phyloP scores from a whole-genome alignment of 805 yeast species.

The Spathaspora sp. region DNA sequence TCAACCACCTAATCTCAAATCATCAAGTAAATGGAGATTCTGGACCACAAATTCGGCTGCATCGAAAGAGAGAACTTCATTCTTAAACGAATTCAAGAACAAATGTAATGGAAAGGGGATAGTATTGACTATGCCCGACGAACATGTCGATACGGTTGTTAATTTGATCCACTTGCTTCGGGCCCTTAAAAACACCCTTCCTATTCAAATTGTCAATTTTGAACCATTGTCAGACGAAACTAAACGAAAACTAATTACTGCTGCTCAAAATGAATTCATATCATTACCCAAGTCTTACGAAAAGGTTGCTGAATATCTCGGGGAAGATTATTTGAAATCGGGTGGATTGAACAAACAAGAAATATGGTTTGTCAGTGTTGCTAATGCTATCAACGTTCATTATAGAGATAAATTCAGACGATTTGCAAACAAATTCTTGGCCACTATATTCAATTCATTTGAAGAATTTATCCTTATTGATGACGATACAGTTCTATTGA shows the following conservation, averaged over 20 bases:
- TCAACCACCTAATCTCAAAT: constrained; percentile 14
- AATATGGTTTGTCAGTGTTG: constrained; percentile 34
- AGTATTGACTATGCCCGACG: constrained; percentile 28
- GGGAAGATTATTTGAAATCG: constrained; percentile 11
- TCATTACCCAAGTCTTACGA: constrained; percentile 22
- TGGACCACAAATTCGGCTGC: background rate
- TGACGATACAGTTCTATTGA: constrained; percentile 45
- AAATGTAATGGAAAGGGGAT: constrained; percentile 28
- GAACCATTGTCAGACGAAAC: constrained; percentile 23
- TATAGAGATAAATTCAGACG: constrained; percentile 18
- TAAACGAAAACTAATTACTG: constrained; percentile 19
- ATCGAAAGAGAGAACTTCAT: background rate
- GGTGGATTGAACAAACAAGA: constrained; percentile 30
- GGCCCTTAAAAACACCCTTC: constrained; percentile 30
- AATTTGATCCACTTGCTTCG: constrained; percentile 29
- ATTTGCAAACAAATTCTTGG: constrained; percentile 46
- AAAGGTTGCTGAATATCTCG: constrained; percentile 18
- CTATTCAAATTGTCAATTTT: constrained; percentile 33
- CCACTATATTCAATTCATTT: constrained; percentile 54
- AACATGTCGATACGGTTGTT: constrained; percentile 25
- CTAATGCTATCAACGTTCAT: constrained; percentile 19
- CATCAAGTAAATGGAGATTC: background rate
- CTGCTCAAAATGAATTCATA: constrained; percentile 21
- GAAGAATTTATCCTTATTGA: constrained; percentile 53
- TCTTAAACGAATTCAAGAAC: constrained; percentile 23